These are phyloP conservation scores for Fennellomyces sp. DNA, from an alignment of 371 early-diverging fungal species.

Conservation along the genomic window DNA sequence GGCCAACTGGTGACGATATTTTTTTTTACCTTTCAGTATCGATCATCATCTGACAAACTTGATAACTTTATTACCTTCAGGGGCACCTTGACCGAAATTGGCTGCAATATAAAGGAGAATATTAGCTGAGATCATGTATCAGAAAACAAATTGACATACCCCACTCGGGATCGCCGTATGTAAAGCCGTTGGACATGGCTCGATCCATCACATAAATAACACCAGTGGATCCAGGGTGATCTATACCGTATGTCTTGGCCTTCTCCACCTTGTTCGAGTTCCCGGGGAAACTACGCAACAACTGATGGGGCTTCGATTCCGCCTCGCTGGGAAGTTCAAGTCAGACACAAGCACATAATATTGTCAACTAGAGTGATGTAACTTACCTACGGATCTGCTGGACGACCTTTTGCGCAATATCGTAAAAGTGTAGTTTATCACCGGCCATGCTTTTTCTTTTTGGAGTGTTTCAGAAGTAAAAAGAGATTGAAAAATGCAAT, in stretches of 20 bases:
- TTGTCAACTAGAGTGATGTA: no score
- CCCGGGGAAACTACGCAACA: slow-evolving; percentile 24
- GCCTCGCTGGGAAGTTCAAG: no score
- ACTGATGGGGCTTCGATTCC: slow-evolving; percentile 25
- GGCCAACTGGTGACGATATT: slow-evolving; percentile 26
- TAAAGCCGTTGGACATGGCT: slow-evolving; percentile 44
- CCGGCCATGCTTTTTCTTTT: background rate
- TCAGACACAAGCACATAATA: background rate
- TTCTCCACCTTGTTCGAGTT: slow-evolving; percentile 16
- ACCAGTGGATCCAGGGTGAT: slow-evolving; percentile 49
- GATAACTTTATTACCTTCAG: slow-evolving; percentile 38
- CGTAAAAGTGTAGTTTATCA: slow-evolving; percentile 13
- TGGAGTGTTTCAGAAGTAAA: background rate
- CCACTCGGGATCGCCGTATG: slow-evolving; percentile 41
- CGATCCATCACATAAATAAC: slow-evolving; percentile 59
- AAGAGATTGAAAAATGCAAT: background rate
- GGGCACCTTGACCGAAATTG: slow-evolving; percentile 62
- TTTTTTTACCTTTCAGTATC: background rate
- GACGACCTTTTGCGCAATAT: slow-evolving; percentile 31
- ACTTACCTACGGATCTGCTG: slow-evolving; percentile 32
- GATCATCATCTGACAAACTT: background rate
- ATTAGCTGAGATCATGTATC: background rate
- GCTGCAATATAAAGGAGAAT: slow-evolving; percentile 14
- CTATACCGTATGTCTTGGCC: slow-evolving; percentile 29
- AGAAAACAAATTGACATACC: slow-evolving; percentile 15